Base-by-base conservation (phyloP, 2,329 filamentous ascomycete species). In the Fusarium sacchari region DNA sequence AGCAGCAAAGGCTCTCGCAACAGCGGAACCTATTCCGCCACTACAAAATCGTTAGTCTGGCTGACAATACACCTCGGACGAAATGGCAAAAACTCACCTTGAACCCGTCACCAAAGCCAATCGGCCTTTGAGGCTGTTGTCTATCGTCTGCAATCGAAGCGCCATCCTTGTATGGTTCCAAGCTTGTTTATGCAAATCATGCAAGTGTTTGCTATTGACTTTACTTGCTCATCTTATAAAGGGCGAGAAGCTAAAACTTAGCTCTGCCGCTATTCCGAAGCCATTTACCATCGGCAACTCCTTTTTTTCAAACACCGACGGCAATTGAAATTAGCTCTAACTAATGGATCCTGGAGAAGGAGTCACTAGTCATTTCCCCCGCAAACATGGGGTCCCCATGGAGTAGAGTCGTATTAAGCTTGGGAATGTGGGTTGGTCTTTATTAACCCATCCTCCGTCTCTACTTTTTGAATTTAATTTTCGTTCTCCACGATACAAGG, bases 21-120 rank as follows among this genome's bases (percentile, higher is more conserved):
- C 78, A 1, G 77, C 77, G 11, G 80, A 80, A 14, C 81, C 81
- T 26, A 83, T 83, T 7, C 81, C 81, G 55, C 81, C 81, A 42
- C 81, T 83, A 59, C 47, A 6, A 9, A 34, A 46, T 26, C 32
- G 13, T 68, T 53, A 68, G 65, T n/a, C 32, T 22, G 17, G 50
- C 50, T 55, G 50, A 55, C 50, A 67, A 47, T 7, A n/a, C 40
- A 47, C 36, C 30, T 32, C 28, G 26, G n/a, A 10, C 18, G 13
- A 36, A 20, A 37, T 12, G 13, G 9, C 22, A 12, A 12, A 12
- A 47, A 42, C 36, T 30, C 22, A 74, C 72, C 72, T 74, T 58
- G 72, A 60, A 17, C 72, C 72, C 11, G 72, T 74, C n/a, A 74
- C 72, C 37, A 74, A 67, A 34, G 72, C 72, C 52, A 74, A 59